Percentiles rank a stretch among this genome's conserved stretches.
phyloP scores from a whole-genome alignment of 257 asterid species.

The Cruciata laevipes region DNA sequence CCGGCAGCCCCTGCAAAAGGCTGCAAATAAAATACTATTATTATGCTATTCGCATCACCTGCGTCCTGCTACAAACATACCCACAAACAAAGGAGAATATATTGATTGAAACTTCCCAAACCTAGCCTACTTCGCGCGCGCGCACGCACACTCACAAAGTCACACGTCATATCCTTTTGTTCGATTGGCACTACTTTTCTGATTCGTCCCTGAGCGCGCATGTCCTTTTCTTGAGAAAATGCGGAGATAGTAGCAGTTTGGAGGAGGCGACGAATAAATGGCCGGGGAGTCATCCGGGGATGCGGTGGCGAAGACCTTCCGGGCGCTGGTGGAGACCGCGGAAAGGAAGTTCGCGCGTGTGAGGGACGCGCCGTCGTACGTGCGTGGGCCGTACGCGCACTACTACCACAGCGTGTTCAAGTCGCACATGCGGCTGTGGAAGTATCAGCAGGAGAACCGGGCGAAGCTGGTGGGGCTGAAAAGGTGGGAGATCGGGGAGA shows the following conservation, averaged over 20 bases:
- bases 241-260: neutral
- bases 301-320: conserved; percentile 44
- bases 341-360: conserved; percentile 90
- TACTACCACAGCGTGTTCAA: conserved; percentile 76
- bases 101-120: conserved; percentile 21
- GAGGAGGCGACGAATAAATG: conserved; percentile 20
- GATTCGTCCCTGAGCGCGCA: neutral
- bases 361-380: conserved; percentile 85
- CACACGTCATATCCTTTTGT: neutral
- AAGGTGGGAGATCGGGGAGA: conserved; percentile 98
- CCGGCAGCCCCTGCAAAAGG: conserved; percentile 21
- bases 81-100: conserved; percentile 16
- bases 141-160: too few relatives aligned
- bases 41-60: neutral
- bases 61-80: neutral
- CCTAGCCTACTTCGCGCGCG: neutral
- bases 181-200: neutral
- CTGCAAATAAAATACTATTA: neutral
- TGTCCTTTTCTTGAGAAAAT: neutral
- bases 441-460: conserved; percentile 87
- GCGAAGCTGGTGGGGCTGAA: conserved; percentile 63
- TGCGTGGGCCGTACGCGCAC: conserved; percentile 54
- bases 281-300: conserved; percentile 42
- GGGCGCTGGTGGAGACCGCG: conserved; percentile 64
- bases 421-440: conserved; percentile 84